Evolutionary conservation across 2,329 filamentous ascomycete genomes (phyloP).

Genomic region (Hortaea sp.): DNA sequence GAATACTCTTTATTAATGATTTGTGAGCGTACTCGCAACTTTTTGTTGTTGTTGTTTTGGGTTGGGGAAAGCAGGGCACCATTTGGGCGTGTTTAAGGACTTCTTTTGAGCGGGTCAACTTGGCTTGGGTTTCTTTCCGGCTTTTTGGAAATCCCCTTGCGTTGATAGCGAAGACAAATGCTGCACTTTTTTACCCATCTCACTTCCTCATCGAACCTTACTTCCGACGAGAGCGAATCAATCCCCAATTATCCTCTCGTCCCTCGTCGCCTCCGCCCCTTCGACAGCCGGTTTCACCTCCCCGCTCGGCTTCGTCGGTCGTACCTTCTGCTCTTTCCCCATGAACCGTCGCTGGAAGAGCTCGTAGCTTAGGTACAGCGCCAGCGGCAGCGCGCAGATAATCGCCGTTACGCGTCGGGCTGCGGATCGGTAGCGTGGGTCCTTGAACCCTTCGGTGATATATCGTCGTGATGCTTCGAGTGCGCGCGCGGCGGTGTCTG

Average conservation of each 20-base stretch:
- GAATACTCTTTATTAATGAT: no score
- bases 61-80: no score
- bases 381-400: conserved; percentile 18
- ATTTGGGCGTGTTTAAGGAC: no score
- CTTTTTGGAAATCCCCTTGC: no score
- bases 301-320: not conserved
- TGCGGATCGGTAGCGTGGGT: conserved; percentile 17
- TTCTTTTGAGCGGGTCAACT: no score
- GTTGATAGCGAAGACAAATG: no score
- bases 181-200: no score
- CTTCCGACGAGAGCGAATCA: no score
- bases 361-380: conserved; percentile 18
- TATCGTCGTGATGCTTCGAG: conserved; percentile 12
- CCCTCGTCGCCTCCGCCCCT: not conserved
- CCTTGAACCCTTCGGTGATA: conserved; percentile 15
- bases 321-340: conserved; percentile 19
- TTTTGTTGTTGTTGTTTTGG: no score
- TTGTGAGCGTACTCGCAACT: no score
- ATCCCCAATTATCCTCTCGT: not conserved
- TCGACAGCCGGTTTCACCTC: not conserved
- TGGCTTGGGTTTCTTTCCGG: no score
- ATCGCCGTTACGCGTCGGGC: conserved; percentile 13
- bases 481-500: conserved; percentile 9
- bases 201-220: no score
- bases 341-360: conserved; percentile 18